Evolutionary conservation across 768 basidiomycete genomes (phyloP).

Genomic region (Termitomyces sp.): DNA sequence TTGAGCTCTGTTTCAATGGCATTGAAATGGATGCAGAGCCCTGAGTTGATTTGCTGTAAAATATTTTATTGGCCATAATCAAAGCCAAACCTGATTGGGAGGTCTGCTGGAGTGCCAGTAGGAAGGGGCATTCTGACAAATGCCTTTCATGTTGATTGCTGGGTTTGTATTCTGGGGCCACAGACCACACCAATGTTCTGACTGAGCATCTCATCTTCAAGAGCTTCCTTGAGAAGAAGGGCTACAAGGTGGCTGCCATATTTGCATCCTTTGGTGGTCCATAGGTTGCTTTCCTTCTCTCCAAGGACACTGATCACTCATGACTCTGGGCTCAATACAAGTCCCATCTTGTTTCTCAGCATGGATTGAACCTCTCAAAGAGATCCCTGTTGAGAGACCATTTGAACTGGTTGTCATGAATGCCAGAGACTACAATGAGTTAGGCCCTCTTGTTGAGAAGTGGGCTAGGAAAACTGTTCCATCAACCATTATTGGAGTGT

Average conservation of each 20-base stretch:
- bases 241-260: no score
- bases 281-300: no score
- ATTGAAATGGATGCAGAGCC: neutral
- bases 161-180: rapidly evolving
- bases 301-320: no score
- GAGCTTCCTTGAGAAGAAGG: no score
- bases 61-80: neutral
- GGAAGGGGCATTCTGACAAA: neutral
- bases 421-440: neutral
- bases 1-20: neutral
- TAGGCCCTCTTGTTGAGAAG: rapidly evolving
- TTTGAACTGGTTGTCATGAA: neutral
- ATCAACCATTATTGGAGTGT: neutral
- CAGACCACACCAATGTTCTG: no score
- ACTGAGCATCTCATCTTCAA: no score
- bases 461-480: neutral
- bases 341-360: no score
- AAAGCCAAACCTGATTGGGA: neutral
- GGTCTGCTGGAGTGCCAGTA: neutral
- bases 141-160: no score
- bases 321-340: no score
- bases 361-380: neutral
- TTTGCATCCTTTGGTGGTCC: no score
- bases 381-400: neutral
- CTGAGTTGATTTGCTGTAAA: neutral